Conservation (phyloP, 495 filamentous ascomycete genomes). For the Podospora conica region DNA sequence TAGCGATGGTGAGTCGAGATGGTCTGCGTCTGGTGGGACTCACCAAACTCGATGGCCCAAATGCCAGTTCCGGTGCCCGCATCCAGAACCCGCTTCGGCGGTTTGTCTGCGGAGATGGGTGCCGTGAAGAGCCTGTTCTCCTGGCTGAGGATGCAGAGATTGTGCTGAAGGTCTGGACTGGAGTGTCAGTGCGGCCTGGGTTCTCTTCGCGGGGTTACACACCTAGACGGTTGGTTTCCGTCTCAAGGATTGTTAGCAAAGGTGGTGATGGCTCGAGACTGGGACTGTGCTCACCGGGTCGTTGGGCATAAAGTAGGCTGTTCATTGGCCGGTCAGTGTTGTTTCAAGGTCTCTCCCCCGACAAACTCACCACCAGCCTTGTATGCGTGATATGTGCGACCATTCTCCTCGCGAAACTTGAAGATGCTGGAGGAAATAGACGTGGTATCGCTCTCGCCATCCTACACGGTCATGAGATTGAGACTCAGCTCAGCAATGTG, state of each 20-base stretch:
- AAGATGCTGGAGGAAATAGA: conserved; percentile 33
- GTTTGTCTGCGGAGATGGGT: conserved; percentile 27
- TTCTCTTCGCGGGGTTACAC: neutral
- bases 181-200: neutral
- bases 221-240: neutral
- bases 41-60: conserved; percentile 46
- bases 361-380: conserved; percentile 34
- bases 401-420: conserved; percentile 36
- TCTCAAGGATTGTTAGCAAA: neutral
- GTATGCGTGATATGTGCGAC: conserved; percentile 39
- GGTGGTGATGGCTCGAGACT: neutral
- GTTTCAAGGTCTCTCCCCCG: neutral
- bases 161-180: conserved; percentile 39
- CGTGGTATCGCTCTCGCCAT: conserved; percentile 4
- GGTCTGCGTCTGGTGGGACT: neutral
- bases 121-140: conserved; percentile 32
- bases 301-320: conserved; percentile 4
- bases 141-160: conserved; percentile 38
- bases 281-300: neutral
- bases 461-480: neutral
- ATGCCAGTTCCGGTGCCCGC: conserved; percentile 44
- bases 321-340: neutral
- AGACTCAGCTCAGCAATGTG: too few relatives aligned
- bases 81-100: conserved; percentile 39
- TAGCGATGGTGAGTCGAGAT: neutral